phyloP scores from a whole-genome alignment of 768 basidiomycete genomes.

The Sporobolomyces roseus region DNA sequence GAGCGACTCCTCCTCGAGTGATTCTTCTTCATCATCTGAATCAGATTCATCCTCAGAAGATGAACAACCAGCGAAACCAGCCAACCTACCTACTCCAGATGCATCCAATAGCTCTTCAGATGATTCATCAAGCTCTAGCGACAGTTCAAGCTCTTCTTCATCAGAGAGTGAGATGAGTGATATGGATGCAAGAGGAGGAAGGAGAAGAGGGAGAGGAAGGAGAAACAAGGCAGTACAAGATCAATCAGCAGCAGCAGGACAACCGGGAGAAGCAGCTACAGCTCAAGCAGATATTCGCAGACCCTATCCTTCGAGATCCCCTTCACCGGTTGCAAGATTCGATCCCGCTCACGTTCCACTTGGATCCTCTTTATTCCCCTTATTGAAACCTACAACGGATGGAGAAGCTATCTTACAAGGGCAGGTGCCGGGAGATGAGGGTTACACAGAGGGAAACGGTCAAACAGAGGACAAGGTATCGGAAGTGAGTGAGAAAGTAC shows the following conservation, averaged over 20 bases:
- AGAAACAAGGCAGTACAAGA: neutral
- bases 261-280: neutral
- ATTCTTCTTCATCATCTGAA: conserved; percentile 17
- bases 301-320: conserved; percentile 33
- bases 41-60: conserved; percentile 9
- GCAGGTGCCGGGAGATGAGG: conserved; percentile 11
- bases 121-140: conserved; percentile 9
- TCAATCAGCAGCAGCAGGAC: neutral
- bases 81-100: neutral
- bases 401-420: conserved; percentile 12
- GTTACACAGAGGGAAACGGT: conserved; percentile 10
- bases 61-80: neutral
- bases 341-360: conserved; percentile 36
- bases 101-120: neutral
- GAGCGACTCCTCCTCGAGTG: conserved; percentile 6
- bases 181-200: neutral
- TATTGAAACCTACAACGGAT: conserved; percentile 15
- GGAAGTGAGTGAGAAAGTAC: neutral
- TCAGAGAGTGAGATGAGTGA: conserved; percentile 22
- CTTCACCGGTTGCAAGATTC: conserved; percentile 9
- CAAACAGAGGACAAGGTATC: neutral
- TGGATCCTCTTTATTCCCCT: conserved; percentile 30
- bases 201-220: conserved; percentile 7
- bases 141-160: conserved; percentile 9
- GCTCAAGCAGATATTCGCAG: neutral